Percentiles rank a stretch among this genome's conserved stretches.
phyloP scores from a whole-genome alignment of 78 protist genomes.

The Isochrysis galbana region DNA sequence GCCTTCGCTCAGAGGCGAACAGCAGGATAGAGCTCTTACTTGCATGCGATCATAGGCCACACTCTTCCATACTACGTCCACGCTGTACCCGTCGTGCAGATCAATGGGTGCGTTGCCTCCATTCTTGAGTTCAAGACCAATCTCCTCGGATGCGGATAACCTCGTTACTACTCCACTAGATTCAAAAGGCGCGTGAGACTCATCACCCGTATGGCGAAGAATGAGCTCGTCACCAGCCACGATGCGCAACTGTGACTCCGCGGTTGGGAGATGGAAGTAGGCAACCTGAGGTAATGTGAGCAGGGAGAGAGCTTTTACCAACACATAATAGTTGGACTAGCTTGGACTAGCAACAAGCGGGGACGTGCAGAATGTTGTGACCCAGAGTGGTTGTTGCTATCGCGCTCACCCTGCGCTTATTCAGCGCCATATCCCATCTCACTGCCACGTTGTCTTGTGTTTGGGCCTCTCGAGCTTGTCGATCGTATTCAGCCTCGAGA shows the following conservation, averaged over 20 bases:
- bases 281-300: no score
- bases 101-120: slow-evolving; percentile 45
- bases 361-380: no score
- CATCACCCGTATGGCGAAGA: slow-evolving; percentile 50
- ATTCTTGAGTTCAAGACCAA: slow-evolving; percentile 77
- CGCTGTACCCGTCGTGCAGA: background rate
- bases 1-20: no score
- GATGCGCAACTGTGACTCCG: slow-evolving; percentile 49
- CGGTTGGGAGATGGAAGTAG: slow-evolving; percentile 68
- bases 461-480: slow-evolving; percentile 73
- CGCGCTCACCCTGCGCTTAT: slow-evolving; percentile 60
- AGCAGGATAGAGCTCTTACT: no score
- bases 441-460: slow-evolving; percentile 60
- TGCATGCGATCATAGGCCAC: slow-evolving; percentile 78
- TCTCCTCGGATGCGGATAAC: slow-evolving; percentile 61
- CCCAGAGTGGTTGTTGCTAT: no score
- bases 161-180: slow-evolving; percentile 73
- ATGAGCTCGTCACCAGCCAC: slow-evolving; percentile 84
- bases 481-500: slow-evolving; percentile 90
- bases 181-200: slow-evolving; percentile 57
- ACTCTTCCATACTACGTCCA: slow-evolving; percentile 95
- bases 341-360: no score
- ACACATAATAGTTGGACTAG: no score
- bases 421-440: slow-evolving; percentile 89
- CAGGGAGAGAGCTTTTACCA: no score